Percentiles rank a stretch among this genome's conserved stretches.
These are phyloP conservation scores for Dictyostelium firmibasis DNA, from an alignment of 78 protist species.

Conservation along the genomic window DNA sequence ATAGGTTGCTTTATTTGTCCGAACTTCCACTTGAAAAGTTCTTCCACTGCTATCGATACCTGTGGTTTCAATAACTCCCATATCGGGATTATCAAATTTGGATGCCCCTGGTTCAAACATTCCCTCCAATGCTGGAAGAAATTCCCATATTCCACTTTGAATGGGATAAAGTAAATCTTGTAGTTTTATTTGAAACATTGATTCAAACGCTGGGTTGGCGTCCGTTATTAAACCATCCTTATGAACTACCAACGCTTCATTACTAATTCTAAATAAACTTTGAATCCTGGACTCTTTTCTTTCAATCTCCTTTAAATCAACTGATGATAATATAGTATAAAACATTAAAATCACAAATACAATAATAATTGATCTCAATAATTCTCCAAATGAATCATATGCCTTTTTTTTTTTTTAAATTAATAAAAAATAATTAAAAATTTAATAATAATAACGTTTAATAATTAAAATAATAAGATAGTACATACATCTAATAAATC, in stretches of 20 bases:
- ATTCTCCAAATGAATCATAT: neutral
- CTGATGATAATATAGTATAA: conserved; percentile 23
- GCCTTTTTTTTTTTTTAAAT: neutral
- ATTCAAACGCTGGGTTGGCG: conserved; percentile 71
- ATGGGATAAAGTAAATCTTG: conserved; percentile 38
- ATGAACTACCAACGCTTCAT: conserved; percentile 61
- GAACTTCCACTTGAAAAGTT: conserved; percentile 66
- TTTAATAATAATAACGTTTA: neutral
- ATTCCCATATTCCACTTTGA: conserved; percentile 75
- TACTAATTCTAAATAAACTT: conserved; percentile 44
- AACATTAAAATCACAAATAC: conserved; percentile 6
- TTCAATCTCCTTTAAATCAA: conserved; percentile 49
- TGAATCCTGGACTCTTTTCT: conserved; percentile 63
- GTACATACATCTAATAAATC: conserved; percentile 2
- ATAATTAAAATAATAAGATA: neutral
- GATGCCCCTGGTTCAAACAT: conserved; percentile 16
- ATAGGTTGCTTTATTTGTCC: conserved; percentile 67
- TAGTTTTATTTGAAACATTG: conserved; percentile 50
- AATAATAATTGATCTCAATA: conserved; percentile 1
- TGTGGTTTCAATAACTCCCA: conserved; percentile 24
- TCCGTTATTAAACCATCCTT: conserved; percentile 50
- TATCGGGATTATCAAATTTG: neutral
- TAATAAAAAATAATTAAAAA: neutral
- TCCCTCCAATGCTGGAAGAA: conserved; percentile 46
- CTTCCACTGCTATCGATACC: conserved; percentile 59